Percentiles rank a stretch among this genome's conserved stretches.
Conservation (phyloP, 805 yeast species). For the Candida quercuum region DNA sequence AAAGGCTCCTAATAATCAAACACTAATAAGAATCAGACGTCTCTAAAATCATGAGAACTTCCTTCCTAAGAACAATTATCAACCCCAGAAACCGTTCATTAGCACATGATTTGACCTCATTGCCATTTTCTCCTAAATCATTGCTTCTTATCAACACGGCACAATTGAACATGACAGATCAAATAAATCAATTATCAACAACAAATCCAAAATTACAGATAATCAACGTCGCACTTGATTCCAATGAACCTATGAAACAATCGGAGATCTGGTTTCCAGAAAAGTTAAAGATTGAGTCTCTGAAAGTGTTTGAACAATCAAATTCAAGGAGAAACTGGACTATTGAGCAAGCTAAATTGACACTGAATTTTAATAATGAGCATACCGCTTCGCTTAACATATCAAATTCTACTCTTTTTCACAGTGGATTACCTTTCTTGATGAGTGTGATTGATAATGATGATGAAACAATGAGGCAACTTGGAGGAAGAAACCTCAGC, state of each 20-base stretch:
- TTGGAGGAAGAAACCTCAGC: no score
- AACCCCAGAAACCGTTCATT: background rate
- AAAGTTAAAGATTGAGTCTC: background rate
- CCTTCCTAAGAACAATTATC: background rate
- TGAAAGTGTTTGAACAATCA: no score
- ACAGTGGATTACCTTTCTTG: background rate
- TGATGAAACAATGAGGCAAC: no score
- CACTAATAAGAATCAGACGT: no score
- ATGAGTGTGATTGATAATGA: background rate
- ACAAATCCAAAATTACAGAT: background rate
- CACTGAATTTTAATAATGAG: no score
- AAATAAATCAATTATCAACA: background rate
- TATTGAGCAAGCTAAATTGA: background rate
- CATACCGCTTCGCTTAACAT: background rate
- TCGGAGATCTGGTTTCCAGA: background rate
- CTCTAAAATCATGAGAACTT: no score
- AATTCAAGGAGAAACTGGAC: background rate
- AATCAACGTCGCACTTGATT: background rate
- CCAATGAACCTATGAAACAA: background rate
- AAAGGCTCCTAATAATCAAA: no score
- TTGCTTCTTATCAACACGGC: background rate
- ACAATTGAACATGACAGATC: slow-evolving; percentile 3
- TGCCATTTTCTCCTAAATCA: background rate
- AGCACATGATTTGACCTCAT: background rate
- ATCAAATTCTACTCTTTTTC: background rate